phyloP scores from a whole-genome alignment of 495 filamentous ascomycete genomes.

The Aspergillus campestris region DNA sequence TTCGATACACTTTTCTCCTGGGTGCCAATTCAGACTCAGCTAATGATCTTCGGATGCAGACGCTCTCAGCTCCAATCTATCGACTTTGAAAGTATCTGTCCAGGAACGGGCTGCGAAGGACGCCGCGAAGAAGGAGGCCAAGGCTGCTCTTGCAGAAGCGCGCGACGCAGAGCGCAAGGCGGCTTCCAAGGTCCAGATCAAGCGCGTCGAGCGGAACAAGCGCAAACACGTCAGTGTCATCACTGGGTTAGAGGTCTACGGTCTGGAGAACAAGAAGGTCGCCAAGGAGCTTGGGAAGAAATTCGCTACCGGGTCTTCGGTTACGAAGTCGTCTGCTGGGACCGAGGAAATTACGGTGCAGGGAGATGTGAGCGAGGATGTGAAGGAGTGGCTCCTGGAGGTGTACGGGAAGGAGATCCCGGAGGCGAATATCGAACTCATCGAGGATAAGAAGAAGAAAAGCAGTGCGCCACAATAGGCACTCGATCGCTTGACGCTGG shows the following conservation, averaged over 20 bases:
- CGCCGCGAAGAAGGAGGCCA: slow-evolving; percentile 87
- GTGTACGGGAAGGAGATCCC: slow-evolving; percentile 74
- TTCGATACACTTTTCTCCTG: slow-evolving; percentile 14
- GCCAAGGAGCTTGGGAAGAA: slow-evolving; percentile 41
- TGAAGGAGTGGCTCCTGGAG: slow-evolving; percentile 83
- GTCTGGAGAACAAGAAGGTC: slow-evolving; percentile 86
- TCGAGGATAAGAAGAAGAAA: slow-evolving; percentile 88
- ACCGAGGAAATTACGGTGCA: slow-evolving; percentile 97
- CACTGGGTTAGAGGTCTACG: slow-evolving; percentile 81
- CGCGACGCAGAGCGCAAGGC: slow-evolving; percentile 71
- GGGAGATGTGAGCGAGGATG: slow-evolving; percentile 91
- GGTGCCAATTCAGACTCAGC: too few species aligned
- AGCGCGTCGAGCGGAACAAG: slow-evolving; percentile 96
- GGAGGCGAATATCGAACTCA: slow-evolving; percentile 85
- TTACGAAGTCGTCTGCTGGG: slow-evolving; percentile 79
- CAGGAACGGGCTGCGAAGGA: slow-evolving; percentile 91
- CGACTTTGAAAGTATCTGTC: slow-evolving; percentile 76
- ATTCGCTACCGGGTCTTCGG: slow-evolving; percentile 83
- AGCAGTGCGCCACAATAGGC: not conserved
- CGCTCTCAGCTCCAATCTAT: slow-evolving; percentile 71
- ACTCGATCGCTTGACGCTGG: slow-evolving; percentile 2
- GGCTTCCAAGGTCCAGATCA: slow-evolving; percentile 76
- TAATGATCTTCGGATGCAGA: slow-evolving; percentile 41
- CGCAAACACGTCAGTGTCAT: slow-evolving; percentile 91
- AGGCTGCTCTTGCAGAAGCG: slow-evolving; percentile 74